A percentile compares a stretch with the other conserved stretches of the same genome.
Conservation (phyloP, 225 moss, liverwort and hornwort genomes). For the Straminergon stramineum region DNA sequence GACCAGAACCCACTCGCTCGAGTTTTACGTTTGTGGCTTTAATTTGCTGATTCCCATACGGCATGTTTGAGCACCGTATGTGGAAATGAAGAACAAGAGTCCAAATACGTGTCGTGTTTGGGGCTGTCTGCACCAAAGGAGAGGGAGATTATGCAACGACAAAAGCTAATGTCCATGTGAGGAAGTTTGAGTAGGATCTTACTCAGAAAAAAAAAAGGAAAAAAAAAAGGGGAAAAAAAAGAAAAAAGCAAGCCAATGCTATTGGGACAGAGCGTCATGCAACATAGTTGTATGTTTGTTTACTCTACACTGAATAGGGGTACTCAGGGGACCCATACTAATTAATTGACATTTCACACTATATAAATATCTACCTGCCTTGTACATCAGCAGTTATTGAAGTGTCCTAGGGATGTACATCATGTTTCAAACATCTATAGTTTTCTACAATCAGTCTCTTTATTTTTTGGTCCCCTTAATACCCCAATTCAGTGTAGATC, state of each 20-base stretch:
- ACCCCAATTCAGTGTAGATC: too few species aligned
- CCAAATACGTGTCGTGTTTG: not conserved
- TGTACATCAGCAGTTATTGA: too few species aligned
- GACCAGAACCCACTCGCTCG: not conserved
- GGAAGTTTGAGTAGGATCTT: not conserved
- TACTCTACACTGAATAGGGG: not conserved
- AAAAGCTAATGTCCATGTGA: not conserved
- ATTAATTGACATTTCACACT: too few species aligned
- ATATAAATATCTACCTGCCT: too few species aligned
- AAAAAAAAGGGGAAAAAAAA: too few species aligned
- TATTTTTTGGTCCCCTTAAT: too few species aligned
- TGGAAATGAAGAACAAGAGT: not conserved
- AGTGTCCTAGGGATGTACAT: too few species aligned
- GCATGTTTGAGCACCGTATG: too few species aligned
- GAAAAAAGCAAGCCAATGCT: not conserved
- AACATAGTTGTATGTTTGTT: not conserved
- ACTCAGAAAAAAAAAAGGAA: not conserved
- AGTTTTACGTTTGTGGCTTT: not conserved
- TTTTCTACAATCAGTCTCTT: too few species aligned
- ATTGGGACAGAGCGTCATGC: not conserved
- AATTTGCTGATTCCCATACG: not conserved
- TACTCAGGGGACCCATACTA: too few species aligned
- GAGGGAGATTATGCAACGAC: not conserved
- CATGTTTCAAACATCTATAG: too few species aligned
- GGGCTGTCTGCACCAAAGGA: not conserved